Conservation (phyloP, 78 protist species). For the Cavenderia fasciculata region DNA sequence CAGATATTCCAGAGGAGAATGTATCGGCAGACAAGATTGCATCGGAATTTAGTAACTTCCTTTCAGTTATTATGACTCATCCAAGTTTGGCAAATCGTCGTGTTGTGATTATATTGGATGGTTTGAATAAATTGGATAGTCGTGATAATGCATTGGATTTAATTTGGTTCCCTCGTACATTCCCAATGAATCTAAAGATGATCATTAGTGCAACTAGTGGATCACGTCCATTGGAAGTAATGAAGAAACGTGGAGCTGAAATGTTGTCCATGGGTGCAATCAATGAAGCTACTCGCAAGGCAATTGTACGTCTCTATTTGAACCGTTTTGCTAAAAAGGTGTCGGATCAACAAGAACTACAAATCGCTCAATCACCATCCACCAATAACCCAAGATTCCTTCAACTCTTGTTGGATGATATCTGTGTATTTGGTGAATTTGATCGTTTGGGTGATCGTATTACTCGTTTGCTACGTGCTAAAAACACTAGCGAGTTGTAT, state of each 20-base stretch:
- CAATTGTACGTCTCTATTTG: constrained; percentile 79
- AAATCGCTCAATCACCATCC: constrained; percentile 37
- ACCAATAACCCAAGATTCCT: constrained; percentile 79
- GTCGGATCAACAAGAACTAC: constrained; percentile 68
- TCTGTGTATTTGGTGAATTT: constrained; percentile 71
- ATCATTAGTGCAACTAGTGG: constrained; percentile 3
- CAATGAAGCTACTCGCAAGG: constrained; percentile 56
- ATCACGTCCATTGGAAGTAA: constrained; percentile 32
- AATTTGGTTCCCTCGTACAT: constrained; percentile 75
- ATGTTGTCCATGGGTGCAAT: neutral
- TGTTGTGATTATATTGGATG: constrained; percentile 43
- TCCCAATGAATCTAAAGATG: constrained; percentile 43
- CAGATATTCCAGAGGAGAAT: constrained; percentile 57
- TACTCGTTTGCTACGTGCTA: constrained; percentile 29
- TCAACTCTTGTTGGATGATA: constrained; percentile 72
- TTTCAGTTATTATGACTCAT: constrained; percentile 49
- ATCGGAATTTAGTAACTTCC: constrained; percentile 10
- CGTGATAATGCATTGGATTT: constrained; percentile 46
- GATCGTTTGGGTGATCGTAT: constrained; percentile 53
- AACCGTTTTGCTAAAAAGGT: constrained; percentile 69
- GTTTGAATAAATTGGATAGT: constrained; percentile 68
- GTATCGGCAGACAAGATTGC: constrained; percentile 27
- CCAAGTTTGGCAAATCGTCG: constrained; percentile 29
- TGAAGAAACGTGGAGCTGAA: constrained; percentile 29
- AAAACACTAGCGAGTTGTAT: constrained; percentile 72